Conservation (phyloP, 1,284 basidiomycete species). For the Cutaneotrichosporon sp. region DNA sequence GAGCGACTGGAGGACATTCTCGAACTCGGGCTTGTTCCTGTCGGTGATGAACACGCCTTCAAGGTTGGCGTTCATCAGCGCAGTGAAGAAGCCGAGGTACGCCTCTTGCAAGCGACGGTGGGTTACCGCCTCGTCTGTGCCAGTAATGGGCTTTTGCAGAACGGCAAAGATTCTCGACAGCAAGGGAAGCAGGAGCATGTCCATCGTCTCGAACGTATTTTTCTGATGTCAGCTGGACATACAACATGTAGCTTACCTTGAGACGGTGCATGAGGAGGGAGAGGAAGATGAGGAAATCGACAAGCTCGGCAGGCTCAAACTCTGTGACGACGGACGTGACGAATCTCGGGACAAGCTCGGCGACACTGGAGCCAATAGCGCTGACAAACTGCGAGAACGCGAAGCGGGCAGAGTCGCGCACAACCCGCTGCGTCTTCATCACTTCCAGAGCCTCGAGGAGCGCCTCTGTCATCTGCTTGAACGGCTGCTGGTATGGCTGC, state of each 20-base stretch:
- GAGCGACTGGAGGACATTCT: slow-evolving; percentile 64
- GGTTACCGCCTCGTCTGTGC: slow-evolving; percentile 82
- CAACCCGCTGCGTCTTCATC: slow-evolving; percentile 79
- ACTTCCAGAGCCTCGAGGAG: slow-evolving; percentile 81
- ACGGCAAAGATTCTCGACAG: slow-evolving; percentile 76
- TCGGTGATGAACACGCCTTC: slow-evolving; percentile 66
- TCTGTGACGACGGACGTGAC: slow-evolving; percentile 85
- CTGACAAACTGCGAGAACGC: slow-evolving; percentile 91
- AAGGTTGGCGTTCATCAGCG: slow-evolving; percentile 73
- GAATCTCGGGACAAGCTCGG: slow-evolving; percentile 52
- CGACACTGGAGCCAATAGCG: slow-evolving; percentile 70
- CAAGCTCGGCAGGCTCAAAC: slow-evolving; percentile 85
- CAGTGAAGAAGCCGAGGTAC: slow-evolving; percentile 79
- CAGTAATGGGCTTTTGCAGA: slow-evolving; percentile 74
- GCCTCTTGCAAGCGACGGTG: slow-evolving; percentile 85
- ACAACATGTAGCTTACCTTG: slow-evolving; percentile 57
- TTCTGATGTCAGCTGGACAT: slow-evolving; percentile 25
- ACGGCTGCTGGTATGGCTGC: slow-evolving; percentile 71
- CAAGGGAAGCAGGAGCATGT: slow-evolving; percentile 83
- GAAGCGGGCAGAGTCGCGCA: slow-evolving; percentile 91
- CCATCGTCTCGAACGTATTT: slow-evolving; percentile 62
- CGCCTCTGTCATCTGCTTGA: slow-evolving; percentile 81
- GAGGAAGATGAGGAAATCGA: slow-evolving; percentile 94
- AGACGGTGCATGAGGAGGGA: slow-evolving; percentile 85
- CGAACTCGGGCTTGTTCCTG: slow-evolving; percentile 79